Base-by-base conservation (phyloP, 192 early-diverging fungal species). In the Coemansia sp. region DNA sequence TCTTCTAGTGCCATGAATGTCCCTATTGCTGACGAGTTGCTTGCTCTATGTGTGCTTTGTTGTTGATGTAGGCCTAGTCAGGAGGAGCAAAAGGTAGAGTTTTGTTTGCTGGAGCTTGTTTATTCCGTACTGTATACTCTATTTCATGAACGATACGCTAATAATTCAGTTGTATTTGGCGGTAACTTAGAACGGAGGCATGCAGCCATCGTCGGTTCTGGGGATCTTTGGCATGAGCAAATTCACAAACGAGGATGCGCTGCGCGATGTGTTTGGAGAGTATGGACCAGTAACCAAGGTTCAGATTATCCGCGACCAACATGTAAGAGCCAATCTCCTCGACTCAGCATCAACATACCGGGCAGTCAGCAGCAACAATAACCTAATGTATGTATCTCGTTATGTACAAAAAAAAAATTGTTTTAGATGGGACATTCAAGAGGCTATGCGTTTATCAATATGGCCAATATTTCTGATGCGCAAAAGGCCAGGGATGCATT, bases 201-300 rank as follows among this genome's bases (percentile, higher is more conserved):
- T 34, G 31, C n/a, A 47, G 16, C 75, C 80, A 15, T 70, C 75
- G 41, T 70, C 72, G 16, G 76, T 83, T 27, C 73, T 83, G 38
- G 80, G 80, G 3, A 83, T 83, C 51, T 83, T 83, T 61, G 76
- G 76, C n/a, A 83, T 83, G 80, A 83, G 80, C 80, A 83, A 83
- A 64, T 83, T 75, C 27, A 83, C 80, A 43, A 75, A 49, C 80
- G 80, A 83, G 57, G 38, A 65, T 1, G 55, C 69, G 38, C 59
- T 83, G 41, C 75, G 63, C 34, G 75, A 77, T 10, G 20, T 83
- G 15, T 83, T 83, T 72, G 80, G 63, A 20, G 55, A 66, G 8
- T 83, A 72, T 43, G 80, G 80, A 3, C 76, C 73, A 18, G 54
- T 83, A 9, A 70, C 77, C 20, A 75, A 65, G 34, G 62, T 83